Evolutionary conservation across 352 stramenopile species (phyloP).

Genomic region (Globisporangium parvum): DNA sequence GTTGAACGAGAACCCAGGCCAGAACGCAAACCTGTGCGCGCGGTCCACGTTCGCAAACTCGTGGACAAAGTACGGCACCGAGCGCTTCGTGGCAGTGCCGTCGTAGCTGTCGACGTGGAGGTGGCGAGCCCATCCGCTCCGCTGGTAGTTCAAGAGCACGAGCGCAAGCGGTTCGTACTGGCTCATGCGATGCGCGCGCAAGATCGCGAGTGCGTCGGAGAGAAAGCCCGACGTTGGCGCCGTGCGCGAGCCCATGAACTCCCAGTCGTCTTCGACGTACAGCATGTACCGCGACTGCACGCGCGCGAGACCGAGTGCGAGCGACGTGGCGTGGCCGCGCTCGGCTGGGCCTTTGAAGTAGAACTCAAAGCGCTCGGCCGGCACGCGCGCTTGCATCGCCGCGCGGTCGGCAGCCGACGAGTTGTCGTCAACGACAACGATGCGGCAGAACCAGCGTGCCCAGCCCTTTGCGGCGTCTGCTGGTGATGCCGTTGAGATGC

Average conservation of each 20-base stretch:
- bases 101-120: no score
- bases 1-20: conserved; percentile 71
- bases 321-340: conserved; percentile 41
- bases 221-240: conserved; percentile 10
- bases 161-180: conserved; percentile 18
- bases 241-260: conserved; percentile 6
- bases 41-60: conserved; percentile 41
- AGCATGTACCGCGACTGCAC: conserved; percentile 37
- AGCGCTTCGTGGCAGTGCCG: no score
- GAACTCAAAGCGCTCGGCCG: conserved; percentile 25
- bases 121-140: conserved; percentile 18
- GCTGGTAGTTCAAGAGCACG: conserved; percentile 53
- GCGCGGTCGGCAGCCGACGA: conserved; percentile 29
- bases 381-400: conserved; percentile 28
- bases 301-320: conserved; percentile 31
- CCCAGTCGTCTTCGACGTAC: no score
- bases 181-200: conserved; percentile 10
- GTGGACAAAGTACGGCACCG: conserved; percentile 33
- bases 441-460: conserved; percentile 25
- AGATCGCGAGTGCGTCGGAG: conserved; percentile 14
- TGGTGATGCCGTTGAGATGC: no score
- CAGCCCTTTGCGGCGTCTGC: neutral
- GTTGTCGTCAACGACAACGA: conserved; percentile 51
- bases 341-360: conserved; percentile 20
- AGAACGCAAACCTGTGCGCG: conserved; percentile 36